Evolutionary conservation across 164 flowering plant species (phyloP).

Genomic region (Platanus orientalis): DNA sequence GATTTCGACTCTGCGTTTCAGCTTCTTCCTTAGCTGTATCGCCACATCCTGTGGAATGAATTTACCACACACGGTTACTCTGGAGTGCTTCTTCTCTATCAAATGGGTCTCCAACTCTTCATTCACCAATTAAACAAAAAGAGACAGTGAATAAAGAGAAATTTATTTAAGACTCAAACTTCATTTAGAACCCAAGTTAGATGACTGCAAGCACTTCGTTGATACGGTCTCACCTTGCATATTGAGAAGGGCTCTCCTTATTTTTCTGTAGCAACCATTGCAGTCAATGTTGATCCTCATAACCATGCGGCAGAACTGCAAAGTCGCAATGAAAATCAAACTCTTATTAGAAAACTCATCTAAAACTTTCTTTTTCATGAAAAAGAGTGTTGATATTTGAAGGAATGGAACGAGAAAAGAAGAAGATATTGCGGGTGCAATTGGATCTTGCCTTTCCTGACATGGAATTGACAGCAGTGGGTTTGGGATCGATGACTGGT

Average conservation of each 20-base stretch:
- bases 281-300: slow-evolving; percentile 70
- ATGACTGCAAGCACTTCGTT: background rate
- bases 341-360: background rate
- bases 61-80: slow-evolving; percentile 55
- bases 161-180: too few relatives aligned
- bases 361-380: background rate
- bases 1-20: slow-evolving; percentile 76
- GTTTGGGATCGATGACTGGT: slow-evolving; percentile 6
- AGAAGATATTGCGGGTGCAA: background rate
- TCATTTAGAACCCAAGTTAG: too few relatives aligned
- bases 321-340: background rate
- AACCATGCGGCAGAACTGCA: slow-evolving; percentile 64
- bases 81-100: slow-evolving; percentile 60
- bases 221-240: slow-evolving; percentile 53
- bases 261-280: slow-evolving; percentile 62
- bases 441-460: slow-evolving; percentile 32
- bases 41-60: slow-evolving; percentile 67
- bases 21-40: slow-evolving; percentile 63
- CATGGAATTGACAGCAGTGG: slow-evolving; percentile 16
- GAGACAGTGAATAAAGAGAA: too few relatives aligned
- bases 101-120: slow-evolving; percentile 65
- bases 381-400: too few relatives aligned
- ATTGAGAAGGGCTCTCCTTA: slow-evolving; percentile 56
- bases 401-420: background rate
- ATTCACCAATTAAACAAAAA: background rate